Evolutionary conservation across 441 rosid genomes (phyloP).

Genomic region (Corymbia calophylla): DNA sequence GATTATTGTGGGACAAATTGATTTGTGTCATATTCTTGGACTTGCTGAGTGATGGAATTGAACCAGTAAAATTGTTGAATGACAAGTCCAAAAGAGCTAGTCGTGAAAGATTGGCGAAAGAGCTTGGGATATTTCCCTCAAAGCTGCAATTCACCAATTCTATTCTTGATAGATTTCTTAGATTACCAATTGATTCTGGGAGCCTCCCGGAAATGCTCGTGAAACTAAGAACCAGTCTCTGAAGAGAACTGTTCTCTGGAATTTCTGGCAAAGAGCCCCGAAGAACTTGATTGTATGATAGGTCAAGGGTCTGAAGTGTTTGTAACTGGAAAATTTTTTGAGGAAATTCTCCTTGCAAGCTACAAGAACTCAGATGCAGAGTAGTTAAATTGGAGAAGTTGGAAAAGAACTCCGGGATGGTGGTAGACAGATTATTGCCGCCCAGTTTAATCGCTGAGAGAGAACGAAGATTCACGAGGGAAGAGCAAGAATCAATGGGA

Average conservation of each 20-base stretch:
- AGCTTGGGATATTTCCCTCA: constrained; percentile 17
- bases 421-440: background rate
- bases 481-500: background rate
- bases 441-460: constrained; percentile 6
- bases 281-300: background rate
- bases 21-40: constrained; percentile 4
- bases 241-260: constrained; percentile 2
- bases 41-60: background rate
- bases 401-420: background rate
- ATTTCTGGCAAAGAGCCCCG: background rate
- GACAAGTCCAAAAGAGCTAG: constrained; percentile 23
- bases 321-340: background rate
- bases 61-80: constrained; percentile 7
- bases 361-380: background rate
- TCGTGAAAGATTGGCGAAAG: constrained; percentile 1
- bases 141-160: background rate
- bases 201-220: background rate
- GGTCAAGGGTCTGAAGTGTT: background rate
- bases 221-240: background rate
- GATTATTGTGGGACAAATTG: constrained; percentile 3
- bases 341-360: background rate
- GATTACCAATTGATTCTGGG: background rate
- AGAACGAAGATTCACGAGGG: background rate
- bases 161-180: background rate
- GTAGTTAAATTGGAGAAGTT: background rate